Conservation (phyloP, 192 early-diverging fungal genomes). For the Podila minutissima region DNA sequence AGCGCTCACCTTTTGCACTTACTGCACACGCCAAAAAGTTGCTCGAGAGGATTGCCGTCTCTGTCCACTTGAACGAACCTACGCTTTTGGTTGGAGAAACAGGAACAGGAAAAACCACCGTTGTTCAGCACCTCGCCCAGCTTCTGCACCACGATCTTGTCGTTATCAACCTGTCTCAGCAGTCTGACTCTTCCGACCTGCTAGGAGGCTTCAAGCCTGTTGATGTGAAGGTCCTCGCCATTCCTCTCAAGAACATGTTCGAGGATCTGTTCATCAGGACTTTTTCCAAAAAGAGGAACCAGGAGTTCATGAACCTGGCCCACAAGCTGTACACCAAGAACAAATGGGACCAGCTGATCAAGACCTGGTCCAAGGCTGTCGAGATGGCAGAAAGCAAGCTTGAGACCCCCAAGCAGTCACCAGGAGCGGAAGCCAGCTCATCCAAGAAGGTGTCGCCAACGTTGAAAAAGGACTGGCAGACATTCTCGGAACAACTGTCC, state of each 20-base stretch:
- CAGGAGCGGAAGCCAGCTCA: constrained; percentile 33
- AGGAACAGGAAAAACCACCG: constrained; percentile 97
- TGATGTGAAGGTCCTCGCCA: constrained; percentile 81
- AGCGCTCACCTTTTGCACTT: constrained; percentile 80
- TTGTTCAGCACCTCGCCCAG: constrained; percentile 91
- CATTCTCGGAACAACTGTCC: constrained; percentile 69
- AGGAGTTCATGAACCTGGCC: constrained; percentile 84
- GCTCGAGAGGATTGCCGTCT: constrained; percentile 87
- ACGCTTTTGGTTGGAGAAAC: constrained; percentile 96
- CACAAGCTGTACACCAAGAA: constrained; percentile 73
- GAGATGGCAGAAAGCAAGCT: constrained; percentile 75
- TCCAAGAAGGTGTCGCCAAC: constrained; percentile 52
- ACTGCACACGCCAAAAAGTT: constrained; percentile 84
- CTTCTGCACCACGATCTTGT: constrained; percentile 77
- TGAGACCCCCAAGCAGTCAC: constrained; percentile 45
- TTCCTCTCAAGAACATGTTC: constrained; percentile 85
- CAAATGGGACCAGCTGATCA: constrained; percentile 87
- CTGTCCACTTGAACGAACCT: constrained; percentile 83
- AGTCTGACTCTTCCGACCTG: constrained; percentile 93
- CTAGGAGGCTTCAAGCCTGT: constrained; percentile 98
- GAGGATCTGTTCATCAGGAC: constrained; percentile 87
- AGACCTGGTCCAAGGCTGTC: constrained; percentile 78
- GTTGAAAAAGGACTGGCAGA: constrained; percentile 77
- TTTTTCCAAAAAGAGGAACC: constrained; percentile 89
- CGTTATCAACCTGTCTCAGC: constrained; percentile 98